Evolutionary conservation across 345 rosid genomes (phyloP).

Genomic region (Salix arbutifolia): DNA sequence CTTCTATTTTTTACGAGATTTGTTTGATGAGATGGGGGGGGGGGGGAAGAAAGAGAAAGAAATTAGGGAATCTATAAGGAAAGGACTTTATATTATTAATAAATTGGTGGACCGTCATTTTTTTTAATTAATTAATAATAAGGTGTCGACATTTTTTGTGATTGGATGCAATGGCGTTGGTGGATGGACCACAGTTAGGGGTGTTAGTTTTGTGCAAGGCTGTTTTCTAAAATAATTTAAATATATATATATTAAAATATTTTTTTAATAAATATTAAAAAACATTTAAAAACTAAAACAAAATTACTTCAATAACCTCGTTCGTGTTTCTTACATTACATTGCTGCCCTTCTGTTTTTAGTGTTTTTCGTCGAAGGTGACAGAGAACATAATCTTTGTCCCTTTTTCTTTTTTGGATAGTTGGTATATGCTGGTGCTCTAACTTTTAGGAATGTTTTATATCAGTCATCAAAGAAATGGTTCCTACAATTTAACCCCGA

Average conservation of each 20-base stretch:
- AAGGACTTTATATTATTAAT: slow-evolving; percentile 9
- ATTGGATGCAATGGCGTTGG: not conserved
- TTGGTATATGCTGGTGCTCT: not conserved
- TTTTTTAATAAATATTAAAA: too few relatives aligned
- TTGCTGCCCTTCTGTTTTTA: not conserved
- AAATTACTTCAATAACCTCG: too few relatives aligned
- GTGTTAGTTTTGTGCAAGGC: too few relatives aligned
- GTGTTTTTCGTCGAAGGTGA: slow-evolving; percentile 36
- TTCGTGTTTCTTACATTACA: slow-evolving; percentile 28
- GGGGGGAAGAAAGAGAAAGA: not conserved
- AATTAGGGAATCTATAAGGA: slow-evolving; percentile 17
- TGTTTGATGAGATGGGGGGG: not conserved
- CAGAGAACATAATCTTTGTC: slow-evolving; percentile 22
- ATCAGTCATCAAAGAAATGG: not conserved
- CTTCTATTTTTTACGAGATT: not conserved
- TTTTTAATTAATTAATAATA: not conserved
- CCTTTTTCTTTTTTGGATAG: not conserved
- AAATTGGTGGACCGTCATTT: slow-evolving; percentile 12
- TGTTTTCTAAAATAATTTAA: too few relatives aligned
- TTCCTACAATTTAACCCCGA: not conserved
- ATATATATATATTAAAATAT: too few relatives aligned
- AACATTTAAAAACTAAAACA: too few relatives aligned
- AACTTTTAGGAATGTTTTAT: too few relatives aligned
- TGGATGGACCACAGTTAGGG: too few relatives aligned
- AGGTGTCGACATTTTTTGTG: not conserved